These are phyloP conservation scores for Vigna radiata DNA, from an alignment of 306 rosid genomes.

Conservation along the genomic window DNA sequence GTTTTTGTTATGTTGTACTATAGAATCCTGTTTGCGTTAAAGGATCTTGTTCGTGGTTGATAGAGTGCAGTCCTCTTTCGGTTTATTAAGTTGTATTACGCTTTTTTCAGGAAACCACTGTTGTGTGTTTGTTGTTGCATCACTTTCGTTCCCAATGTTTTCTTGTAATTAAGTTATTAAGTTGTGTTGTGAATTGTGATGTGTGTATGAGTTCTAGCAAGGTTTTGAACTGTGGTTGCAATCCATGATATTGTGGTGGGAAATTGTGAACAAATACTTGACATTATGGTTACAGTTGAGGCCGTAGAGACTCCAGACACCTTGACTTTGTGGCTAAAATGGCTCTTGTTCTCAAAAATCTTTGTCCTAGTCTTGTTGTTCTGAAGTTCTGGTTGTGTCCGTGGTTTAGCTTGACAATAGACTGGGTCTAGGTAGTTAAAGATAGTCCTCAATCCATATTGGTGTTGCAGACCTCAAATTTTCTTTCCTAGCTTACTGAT, in stretches of 20 bases:
- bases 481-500: constrained; percentile 13
- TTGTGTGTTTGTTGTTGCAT: constrained; percentile 22
- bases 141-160: constrained; percentile 21
- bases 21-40: constrained; percentile 6
- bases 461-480: constrained; percentile 15
- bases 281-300: no score
- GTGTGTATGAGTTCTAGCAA: not conserved
- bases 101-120: not conserved
- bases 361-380: not conserved
- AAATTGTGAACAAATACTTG: not conserved
- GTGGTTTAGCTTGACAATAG: constrained; percentile 5
- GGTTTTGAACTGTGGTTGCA: not conserved
- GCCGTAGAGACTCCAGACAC: no score
- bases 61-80: not conserved
- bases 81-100: not conserved
- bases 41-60: not conserved
- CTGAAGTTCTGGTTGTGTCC: constrained; percentile 10
- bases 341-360: no score
- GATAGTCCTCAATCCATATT: constrained; percentile 10
- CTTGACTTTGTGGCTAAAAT: no score
- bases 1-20: not conserved
- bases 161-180: constrained; percentile 14
- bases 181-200: constrained; percentile 32
- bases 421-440: constrained; percentile 18
- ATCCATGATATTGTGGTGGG: not conserved